Base-by-base conservation (phyloP, 2,329 filamentous ascomycete genomes). In the Monosporascus sp. region DNA sequence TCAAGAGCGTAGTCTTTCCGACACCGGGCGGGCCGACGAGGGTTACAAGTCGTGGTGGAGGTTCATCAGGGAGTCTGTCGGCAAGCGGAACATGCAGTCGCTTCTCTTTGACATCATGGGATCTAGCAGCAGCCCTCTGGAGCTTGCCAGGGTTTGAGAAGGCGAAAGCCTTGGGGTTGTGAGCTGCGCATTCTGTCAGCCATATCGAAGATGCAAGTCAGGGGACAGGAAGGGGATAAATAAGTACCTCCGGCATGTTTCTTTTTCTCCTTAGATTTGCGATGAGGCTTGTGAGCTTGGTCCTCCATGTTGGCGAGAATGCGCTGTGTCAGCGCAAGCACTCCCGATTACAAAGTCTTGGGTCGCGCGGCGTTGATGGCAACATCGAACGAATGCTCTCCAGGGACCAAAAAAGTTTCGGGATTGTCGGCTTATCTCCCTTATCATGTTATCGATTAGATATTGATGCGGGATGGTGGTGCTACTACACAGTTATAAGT, bases 11-110 rank as follows among this genome's bases (percentile, higher is more conserved):
- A 3, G 93, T 96, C 78, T 97, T 97, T 63, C 93, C 94, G 48
- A 92, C 93, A 55, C 94, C 94, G 1, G 94, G 91, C 52, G 94
- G 94, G 51, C 94, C 95, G 68, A 97, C 92, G 56, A 99, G 92
- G 56, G 91, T 86, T 63, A 97, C 93, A 53, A 99, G 85, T 55
- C 95, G 85, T 54, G 94, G 94, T 26, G 94, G 92, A 17, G 94
- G 89, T 75, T 97, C 94, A 26, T 97, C 93, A 60, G 94, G 93
- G 27, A 97, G 79, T 62, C 95, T 87, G 78, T 99, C 94, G 74
- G 97, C 89, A 69, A 96, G 88, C 45, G 94, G 94, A 19, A 99
- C 94, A 79, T 99, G 95, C 40, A 97, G 80, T 55, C 93, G 85
- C 74, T 95, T 97, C 74, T 99, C 95, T 80, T 91, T 94, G 72